These are phyloP conservation scores for Nidula niveotomentosa DNA, from an alignment of 1,284 basidiomycete genomes.

Conservation along the genomic window DNA sequence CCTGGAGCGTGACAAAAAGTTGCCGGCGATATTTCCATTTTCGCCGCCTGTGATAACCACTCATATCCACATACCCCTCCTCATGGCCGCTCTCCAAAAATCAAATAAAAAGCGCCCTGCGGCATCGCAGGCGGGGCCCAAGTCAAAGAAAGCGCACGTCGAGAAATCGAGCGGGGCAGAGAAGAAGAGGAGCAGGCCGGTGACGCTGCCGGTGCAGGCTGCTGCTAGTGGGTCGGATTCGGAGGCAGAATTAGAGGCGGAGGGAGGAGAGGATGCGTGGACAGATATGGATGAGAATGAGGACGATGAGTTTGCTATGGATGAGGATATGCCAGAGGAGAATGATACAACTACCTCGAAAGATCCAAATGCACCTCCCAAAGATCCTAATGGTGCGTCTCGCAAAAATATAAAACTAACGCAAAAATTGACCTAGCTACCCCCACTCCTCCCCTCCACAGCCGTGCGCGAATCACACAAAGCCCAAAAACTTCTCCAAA, in stretches of 20 bases:
- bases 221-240: slow-evolving; percentile 25
- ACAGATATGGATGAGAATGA: slow-evolving; percentile 29
- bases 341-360: not conserved
- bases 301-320: slow-evolving; percentile 22
- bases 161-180: slow-evolving; percentile 11
- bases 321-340: slow-evolving; percentile 30
- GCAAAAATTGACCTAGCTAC: slow-evolving; percentile 35
- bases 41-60: not conserved
- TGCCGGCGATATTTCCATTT: not conserved
- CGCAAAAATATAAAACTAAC: slow-evolving; percentile 3
- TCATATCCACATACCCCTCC: not conserved
- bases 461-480: slow-evolving; percentile 58
- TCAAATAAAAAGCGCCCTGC: slow-evolving; percentile 49
- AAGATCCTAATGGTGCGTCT: slow-evolving; percentile 52
- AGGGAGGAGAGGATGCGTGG: slow-evolving; percentile 27
- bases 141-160: slow-evolving; percentile 50
- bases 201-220: slow-evolving; percentile 37
- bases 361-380: slow-evolving; percentile 22
- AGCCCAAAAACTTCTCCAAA: slow-evolving; percentile 60
- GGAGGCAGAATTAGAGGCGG: slow-evolving; percentile 23
- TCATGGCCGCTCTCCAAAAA: slow-evolving; percentile 28
- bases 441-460: too few species aligned
- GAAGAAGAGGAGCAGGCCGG: slow-evolving; percentile 54
- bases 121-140: slow-evolving; percentile 42
- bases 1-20: slow-evolving; percentile 2